Evolutionary conservation across 2,329 filamentous ascomycete species (phyloP).

Genomic region (Cytospora leucostoma): DNA sequence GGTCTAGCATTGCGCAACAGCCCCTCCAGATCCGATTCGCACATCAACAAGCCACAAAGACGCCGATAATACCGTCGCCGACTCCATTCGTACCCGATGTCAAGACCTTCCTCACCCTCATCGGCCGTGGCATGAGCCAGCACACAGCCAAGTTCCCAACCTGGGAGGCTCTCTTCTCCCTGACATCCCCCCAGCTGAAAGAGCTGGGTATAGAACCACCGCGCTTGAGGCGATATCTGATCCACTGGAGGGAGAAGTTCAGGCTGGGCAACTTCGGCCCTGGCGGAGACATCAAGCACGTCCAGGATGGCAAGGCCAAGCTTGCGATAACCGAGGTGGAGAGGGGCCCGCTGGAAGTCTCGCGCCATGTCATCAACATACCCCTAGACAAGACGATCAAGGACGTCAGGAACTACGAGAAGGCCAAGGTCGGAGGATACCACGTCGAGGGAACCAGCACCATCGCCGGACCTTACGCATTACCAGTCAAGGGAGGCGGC

Average conservation of each 20-base stretch:
- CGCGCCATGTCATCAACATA: slow-evolving; percentile 58
- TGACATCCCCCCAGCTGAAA: slow-evolving; percentile 74
- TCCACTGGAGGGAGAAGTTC: slow-evolving; percentile 87
- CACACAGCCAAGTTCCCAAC: slow-evolving; percentile 85
- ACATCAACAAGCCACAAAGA: slow-evolving; percentile 42
- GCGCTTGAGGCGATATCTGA: slow-evolving; percentile 77
- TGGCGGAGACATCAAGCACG: slow-evolving; percentile 78
- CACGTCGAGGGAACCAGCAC: slow-evolving; percentile 66
- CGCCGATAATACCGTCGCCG: slow-evolving; percentile 58
- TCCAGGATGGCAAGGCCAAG: slow-evolving; percentile 57
- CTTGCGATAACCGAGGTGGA: slow-evolving; percentile 49
- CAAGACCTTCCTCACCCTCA: slow-evolving; percentile 82
- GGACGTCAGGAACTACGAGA: slow-evolving; percentile 38
- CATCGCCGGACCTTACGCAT: slow-evolving; percentile 74
- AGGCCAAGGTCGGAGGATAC: slow-evolving; percentile 63
- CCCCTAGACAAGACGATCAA: slow-evolving; percentile 46
- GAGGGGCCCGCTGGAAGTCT: slow-evolving; percentile 41
- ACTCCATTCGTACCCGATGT: slow-evolving; percentile 87
- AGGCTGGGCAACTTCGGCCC: slow-evolving; percentile 74
- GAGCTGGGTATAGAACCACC: slow-evolving; percentile 86
- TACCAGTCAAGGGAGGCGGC: slow-evolving; percentile 64
- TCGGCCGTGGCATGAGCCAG: slow-evolving; percentile 81
- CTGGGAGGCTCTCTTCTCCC: slow-evolving; percentile 87
- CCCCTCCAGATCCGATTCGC: slow-evolving; percentile 45
- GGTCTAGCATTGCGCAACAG: slow-evolving; percentile 36